phyloP scores from a whole-genome alignment of 805 yeast species.

The Hyphopichia homilentoma region DNA sequence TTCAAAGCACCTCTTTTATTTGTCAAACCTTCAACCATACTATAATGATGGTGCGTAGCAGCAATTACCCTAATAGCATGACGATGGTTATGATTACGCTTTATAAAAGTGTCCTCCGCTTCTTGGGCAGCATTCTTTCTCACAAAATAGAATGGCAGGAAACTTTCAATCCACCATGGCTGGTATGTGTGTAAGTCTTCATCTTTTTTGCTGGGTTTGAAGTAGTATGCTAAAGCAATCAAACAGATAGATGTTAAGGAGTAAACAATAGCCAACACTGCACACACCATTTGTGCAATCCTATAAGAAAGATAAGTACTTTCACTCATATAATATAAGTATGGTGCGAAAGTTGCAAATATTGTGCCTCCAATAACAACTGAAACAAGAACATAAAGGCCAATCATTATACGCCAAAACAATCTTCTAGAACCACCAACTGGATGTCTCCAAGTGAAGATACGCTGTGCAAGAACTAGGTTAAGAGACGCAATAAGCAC shows the following conservation, averaged over 20 bases:
- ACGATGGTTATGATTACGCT: slow-evolving; percentile 45
- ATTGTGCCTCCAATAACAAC: slow-evolving; percentile 61
- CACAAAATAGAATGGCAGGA: slow-evolving; percentile 58
- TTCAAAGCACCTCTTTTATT: slow-evolving; percentile 40
- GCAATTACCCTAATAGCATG: slow-evolving; percentile 61
- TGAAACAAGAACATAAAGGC: slow-evolving; percentile 48
- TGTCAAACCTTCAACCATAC: slow-evolving; percentile 35
- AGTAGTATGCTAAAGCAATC: slow-evolving; percentile 46
- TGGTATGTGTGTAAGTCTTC: slow-evolving; percentile 55
- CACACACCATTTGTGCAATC: slow-evolving; percentile 22
- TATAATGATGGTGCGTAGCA: slow-evolving; percentile 44
- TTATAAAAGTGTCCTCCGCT: slow-evolving; percentile 46
- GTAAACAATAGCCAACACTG: slow-evolving; percentile 37
- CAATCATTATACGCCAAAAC: slow-evolving; percentile 49
- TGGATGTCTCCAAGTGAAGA: slow-evolving; percentile 77
- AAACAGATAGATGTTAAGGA: slow-evolving; percentile 50
- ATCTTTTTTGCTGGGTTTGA: slow-evolving; percentile 54
- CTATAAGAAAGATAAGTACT: slow-evolving; percentile 14
- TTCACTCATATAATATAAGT: slow-evolving; percentile 45
- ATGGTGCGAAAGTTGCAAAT: slow-evolving; percentile 59
- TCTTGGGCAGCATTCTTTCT: slow-evolving; percentile 46
- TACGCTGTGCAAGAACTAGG: slow-evolving; percentile 64
- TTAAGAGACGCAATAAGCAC: slow-evolving; percentile 55
- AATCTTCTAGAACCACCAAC: slow-evolving; percentile 52
- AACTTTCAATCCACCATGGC: slow-evolving; percentile 77